Evolutionary conservation across 2,329 filamentous ascomycete genomes (phyloP).

Genomic region (Trichoderma atroviride): DNA sequence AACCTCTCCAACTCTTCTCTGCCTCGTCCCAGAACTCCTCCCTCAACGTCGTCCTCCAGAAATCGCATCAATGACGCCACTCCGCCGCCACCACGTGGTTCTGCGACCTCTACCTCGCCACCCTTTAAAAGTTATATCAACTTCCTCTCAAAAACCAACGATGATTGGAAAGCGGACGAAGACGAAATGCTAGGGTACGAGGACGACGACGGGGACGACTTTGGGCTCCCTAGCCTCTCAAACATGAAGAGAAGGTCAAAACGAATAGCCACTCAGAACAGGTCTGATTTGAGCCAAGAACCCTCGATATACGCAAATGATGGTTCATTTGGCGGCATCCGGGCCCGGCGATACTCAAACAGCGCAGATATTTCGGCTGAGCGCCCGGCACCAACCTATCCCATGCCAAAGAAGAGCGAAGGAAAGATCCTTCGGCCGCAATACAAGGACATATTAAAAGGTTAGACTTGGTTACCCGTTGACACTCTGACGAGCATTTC

Average conservation of each 20-base stretch:
- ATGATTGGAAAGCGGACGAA: conserved; percentile 78
- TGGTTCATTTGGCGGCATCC: conserved; percentile 43
- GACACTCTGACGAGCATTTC: not conserved
- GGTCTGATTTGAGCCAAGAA: conserved; percentile 33
- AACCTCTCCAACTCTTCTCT: conserved; percentile 62
- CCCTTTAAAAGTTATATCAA: conserved; percentile 76
- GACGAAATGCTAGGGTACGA: conserved; percentile 79
- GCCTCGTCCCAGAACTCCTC: conserved; percentile 75
- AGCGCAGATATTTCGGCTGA: conserved; percentile 95
- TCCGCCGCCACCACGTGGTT: conserved; percentile 58
- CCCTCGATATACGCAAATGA: conserved; percentile 43
- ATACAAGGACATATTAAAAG: conserved; percentile 91
- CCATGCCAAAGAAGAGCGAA: conserved; percentile 83
- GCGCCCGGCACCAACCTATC: conserved; percentile 79
- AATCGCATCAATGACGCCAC: conserved; percentile 55
- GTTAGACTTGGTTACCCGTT: conserved; percentile 41
- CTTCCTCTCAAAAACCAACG: conserved; percentile 78
- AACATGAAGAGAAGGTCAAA: conserved; percentile 79
- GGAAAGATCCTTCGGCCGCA: conserved; percentile 95
- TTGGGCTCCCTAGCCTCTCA: conserved; percentile 88
- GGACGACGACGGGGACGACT: conserved; percentile 91
- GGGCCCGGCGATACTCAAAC: conserved; percentile 68
- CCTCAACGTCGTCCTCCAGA: conserved; percentile 59
- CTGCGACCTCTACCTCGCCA: conserved; percentile 60
- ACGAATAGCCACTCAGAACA: conserved; percentile 51